Base-by-base conservation (phyloP, 305 asterid species). In the Caryopteris hybrid region DNA sequence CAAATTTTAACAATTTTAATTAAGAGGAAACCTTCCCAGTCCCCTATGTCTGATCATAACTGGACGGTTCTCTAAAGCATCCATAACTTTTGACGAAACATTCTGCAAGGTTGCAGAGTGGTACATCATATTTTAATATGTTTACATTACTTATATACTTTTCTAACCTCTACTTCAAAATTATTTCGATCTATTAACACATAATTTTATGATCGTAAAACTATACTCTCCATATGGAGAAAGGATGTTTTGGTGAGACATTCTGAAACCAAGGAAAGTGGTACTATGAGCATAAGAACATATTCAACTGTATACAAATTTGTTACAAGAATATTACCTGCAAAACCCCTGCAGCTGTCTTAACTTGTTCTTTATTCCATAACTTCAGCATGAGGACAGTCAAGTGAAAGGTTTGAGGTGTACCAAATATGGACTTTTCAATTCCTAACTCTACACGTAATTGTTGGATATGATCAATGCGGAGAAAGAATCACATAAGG, bases 331-430 rank as follows among this genome's bases (percentile, higher is more conserved):
- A 58, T 8, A 48, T 66, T 76, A 87, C 99, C 97, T 70, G 86
- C 88, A 93, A 77, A 79, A 90, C 95, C 75, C 85, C 85, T 13
- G 83, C 68, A 70, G 99, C 99, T 78, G 86, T 75, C 80, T 81
- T 80, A 74, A 88, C 79, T 67, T 89, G 88, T 54, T 86, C 92
- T 83, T 84, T 80, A 72, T 90, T 90, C 97, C 99, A 90, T 62
- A 93, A 79, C 80, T 93, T 93, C 83, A 93, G 88, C 99, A 93
- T 90, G 79, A 93, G 88, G 59, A 93, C 92, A 71, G 97, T 93
- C 73, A 93, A 72, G 88, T 93, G 99, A 67, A 93, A 88, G 41
- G 97, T 88, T 72, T 77, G 76, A 61, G 97, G 96, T 42, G 79
- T 93, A 70, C 87, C 87, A 69, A 93, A 93, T 64, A 91, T 84